phyloP scores from a whole-genome alignment of 345 rosid species.

The Gossypioides kirkii region DNA sequence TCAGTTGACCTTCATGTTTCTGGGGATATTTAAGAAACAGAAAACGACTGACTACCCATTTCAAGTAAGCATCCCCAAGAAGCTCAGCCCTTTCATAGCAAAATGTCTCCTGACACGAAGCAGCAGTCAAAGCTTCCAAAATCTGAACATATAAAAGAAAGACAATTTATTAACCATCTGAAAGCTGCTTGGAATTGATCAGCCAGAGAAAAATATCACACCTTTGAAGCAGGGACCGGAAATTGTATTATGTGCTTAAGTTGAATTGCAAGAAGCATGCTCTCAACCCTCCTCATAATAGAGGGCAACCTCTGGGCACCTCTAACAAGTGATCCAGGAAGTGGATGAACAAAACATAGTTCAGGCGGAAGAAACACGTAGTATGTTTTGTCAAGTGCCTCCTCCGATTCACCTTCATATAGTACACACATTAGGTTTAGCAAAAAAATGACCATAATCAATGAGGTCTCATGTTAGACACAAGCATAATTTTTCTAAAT shows the following conservation, averaged over 20 bases:
- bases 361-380: conserved; percentile 95
- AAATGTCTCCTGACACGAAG: conserved; percentile 98
- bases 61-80: conserved; percentile 94
- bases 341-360: conserved; percentile 87
- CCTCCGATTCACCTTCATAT: conserved; percentile 69
- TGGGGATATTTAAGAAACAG: conserved; percentile 94
- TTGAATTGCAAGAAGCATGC: conserved; percentile 90
- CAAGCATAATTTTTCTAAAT: neutral
- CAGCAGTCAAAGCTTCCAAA: conserved; percentile 95
- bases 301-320: conserved; percentile 98
- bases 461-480: neutral
- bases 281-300: conserved; percentile 95
- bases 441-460: conserved; percentile 13
- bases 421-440: conserved; percentile 18
- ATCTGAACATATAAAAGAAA: conserved; percentile 40
- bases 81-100: conserved; percentile 99
- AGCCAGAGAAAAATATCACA: conserved; percentile 12
- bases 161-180: conserved; percentile 1
- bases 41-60: conserved; percentile 96
- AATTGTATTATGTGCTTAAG: conserved; percentile 64
- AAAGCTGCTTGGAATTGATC: neutral
- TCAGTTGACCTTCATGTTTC: conserved; percentile 97
- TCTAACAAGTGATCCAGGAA: conserved; percentile 89
- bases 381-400: conserved; percentile 72
- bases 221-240: conserved; percentile 81